Conservation (phyloP, 345 rosid species). For the Ceriops tagal region DNA sequence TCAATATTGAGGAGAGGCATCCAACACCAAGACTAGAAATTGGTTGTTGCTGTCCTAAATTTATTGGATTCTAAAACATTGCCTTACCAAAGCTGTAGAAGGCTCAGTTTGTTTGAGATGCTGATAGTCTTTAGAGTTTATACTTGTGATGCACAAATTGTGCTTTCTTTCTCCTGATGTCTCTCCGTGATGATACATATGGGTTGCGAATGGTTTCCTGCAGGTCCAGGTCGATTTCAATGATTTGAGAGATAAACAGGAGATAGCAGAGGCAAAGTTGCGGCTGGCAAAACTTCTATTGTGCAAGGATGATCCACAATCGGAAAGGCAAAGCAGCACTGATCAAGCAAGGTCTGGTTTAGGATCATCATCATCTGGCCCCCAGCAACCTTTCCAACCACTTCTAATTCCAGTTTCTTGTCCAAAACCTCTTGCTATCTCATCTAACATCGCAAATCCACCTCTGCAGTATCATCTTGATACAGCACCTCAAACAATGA, state of each 20-base stretch:
- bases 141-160: background rate
- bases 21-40: no score
- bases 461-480: conserved; percentile 23
- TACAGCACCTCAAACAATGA: background rate
- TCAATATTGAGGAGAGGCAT: no score
- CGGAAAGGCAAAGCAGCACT: conserved; percentile 27
- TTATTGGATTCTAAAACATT: no score
- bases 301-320: conserved; percentile 20
- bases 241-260: conserved; percentile 58
- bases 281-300: conserved; percentile 36
- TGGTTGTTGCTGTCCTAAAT: no score
- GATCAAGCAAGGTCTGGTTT: conserved; percentile 18
- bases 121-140: no score
- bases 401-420: conserved; percentile 13
- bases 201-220: conserved; percentile 13
- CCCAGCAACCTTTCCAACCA: conserved; percentile 33
- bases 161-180: background rate
- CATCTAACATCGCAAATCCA: conserved; percentile 14
- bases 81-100: no score
- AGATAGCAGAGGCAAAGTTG: conserved; percentile 46
- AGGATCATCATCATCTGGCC: conserved; percentile 21
- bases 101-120: no score
- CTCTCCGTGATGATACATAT: background rate
- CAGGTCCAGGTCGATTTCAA: conserved; percentile 44
- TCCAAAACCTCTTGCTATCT: conserved; percentile 22